These are phyloP conservation scores for Prototheca cutis DNA, from an alignment of 163 green algal genomes.

Conservation along the genomic window DNA sequence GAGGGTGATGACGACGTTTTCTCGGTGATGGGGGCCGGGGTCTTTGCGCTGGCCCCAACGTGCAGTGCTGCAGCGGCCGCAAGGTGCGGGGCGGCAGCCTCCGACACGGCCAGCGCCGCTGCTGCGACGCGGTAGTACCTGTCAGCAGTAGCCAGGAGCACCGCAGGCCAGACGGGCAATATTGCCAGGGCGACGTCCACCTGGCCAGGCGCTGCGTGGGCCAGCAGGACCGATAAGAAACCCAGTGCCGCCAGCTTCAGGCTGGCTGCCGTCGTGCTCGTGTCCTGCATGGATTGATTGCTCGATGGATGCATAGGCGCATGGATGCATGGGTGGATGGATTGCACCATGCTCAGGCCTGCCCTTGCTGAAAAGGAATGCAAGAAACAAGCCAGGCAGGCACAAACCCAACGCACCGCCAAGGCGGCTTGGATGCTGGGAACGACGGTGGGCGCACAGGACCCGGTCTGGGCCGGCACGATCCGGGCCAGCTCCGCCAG, in stretches of 20 bases:
- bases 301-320: too few species aligned
- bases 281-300: too few species aligned
- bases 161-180: not conserved
- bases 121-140: constrained; percentile 84
- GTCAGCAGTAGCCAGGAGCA: constrained; percentile 58
- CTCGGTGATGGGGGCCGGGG: too few species aligned
- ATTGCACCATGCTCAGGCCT: too few species aligned
- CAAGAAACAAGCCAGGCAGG: too few species aligned
- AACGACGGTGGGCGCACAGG: constrained; percentile 42
- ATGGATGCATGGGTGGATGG: too few species aligned
- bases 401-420: constrained; percentile 15
- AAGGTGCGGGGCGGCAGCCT: constrained; percentile 40
- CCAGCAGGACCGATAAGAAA: constrained; percentile 44
- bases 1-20: too few species aligned
- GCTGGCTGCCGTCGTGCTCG: constrained; percentile 22
- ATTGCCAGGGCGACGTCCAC: too few species aligned
- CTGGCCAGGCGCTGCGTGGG: not conserved
- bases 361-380: too few species aligned
- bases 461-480: constrained; percentile 35
- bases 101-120: constrained; percentile 69
- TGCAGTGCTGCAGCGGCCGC: constrained; percentile 3
- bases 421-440: constrained; percentile 43
- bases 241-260: constrained; percentile 85
- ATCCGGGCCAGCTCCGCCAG: constrained; percentile 59
- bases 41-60: not conserved